These are phyloP conservation scores for Lomentospora prolificans DNA, from an alignment of 2,329 filamentous ascomycete species.

Conservation along the genomic window DNA sequence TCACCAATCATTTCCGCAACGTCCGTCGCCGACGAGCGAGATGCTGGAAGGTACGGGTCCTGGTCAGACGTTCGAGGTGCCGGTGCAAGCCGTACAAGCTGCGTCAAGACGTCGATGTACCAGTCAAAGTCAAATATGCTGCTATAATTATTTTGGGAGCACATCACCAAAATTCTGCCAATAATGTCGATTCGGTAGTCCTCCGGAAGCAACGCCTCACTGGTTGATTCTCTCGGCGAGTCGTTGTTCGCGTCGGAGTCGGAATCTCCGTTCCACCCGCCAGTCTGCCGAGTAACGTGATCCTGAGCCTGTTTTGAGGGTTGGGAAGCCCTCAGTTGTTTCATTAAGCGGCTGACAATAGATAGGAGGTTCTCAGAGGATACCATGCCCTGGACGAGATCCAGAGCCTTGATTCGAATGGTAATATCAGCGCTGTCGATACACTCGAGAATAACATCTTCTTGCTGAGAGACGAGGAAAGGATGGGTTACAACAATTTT, in stretches of 20 bases:
- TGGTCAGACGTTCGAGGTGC: constrained; percentile 30
- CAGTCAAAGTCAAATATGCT: constrained; percentile 89
- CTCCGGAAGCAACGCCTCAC: constrained; percentile 49
- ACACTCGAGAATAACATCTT: constrained; percentile 93
- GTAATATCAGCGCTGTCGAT: constrained; percentile 94
- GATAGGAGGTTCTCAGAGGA: constrained; percentile 73
- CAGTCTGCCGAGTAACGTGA: neutral
- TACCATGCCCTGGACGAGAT: constrained; percentile 90
- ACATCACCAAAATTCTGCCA: constrained; percentile 75
- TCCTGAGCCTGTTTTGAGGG: neutral
- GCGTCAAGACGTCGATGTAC: constrained; percentile 86
- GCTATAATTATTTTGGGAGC: constrained; percentile 76
- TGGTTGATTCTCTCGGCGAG: constrained; percentile 29
- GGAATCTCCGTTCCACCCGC: constrained; percentile 5
- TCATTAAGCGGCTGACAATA: constrained; percentile 79
- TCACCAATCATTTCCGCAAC: constrained; percentile 66
- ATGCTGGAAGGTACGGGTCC: constrained; percentile 16
- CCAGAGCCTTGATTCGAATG: constrained; percentile 84
- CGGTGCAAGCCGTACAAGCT: constrained; percentile 66
- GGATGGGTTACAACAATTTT: constrained; percentile 87
- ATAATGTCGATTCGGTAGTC: constrained; percentile 83
- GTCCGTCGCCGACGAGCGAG: constrained; percentile 25
- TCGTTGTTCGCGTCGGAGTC: constrained; percentile 22
- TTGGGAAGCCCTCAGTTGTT: constrained; percentile 63
- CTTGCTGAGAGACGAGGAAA: constrained; percentile 78